Base-by-base conservation (phyloP, 1,284 basidiomycete genomes). In the Kwoniella shivajii region DNA sequence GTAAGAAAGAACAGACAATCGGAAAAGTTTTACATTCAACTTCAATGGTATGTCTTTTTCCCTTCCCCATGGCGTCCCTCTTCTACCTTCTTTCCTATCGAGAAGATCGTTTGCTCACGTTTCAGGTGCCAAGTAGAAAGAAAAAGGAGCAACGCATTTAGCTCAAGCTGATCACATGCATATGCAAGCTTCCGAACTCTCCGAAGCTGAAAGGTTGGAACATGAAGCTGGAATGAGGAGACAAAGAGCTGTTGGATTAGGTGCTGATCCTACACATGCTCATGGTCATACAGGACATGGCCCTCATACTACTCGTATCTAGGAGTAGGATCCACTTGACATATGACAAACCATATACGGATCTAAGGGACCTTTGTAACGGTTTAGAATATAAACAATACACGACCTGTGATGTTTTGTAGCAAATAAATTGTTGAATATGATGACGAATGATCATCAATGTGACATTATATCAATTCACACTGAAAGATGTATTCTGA, bases 181-280 rank as follows among this genome's bases (percentile, higher is more conserved):
- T 14, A 61, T 61, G 60, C 63, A 64, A 31, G 63, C 63, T 22
- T 56, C 51, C n/a, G 63, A 64, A 36, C 33, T 64, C 4, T 49
- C 13, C 22, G 56, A 64, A 44, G 63, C 63, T 29, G 54, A 64
- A 44, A 29, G 54, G 18, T 39, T 61, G 14, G 63, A 64, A 45
- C 59, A 57, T 22, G 59, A 64, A 34, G 63, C 63, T 22, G 60
- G 60, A 4, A 33, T 64, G 49, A 52, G 63, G 20, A 42, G 63
- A 43, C 63, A 64, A 38, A 33, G 60, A 22, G 63, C 63, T 3
- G 60, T 64, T 11, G 63, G 63, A 24, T 49, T 64, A 11, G 63
- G 63, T 26, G 63, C 60, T 26, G 60, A 61, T 38, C 59, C 62
- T 10, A 51, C 56, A 13, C 62, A 64, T 57, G 59, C 56, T 6